Percentiles rank a stretch among this genome's conserved stretches.
phyloP scores from a whole-genome alignment of 169 alveolate species.

The Eimeria necatrix region DNA sequence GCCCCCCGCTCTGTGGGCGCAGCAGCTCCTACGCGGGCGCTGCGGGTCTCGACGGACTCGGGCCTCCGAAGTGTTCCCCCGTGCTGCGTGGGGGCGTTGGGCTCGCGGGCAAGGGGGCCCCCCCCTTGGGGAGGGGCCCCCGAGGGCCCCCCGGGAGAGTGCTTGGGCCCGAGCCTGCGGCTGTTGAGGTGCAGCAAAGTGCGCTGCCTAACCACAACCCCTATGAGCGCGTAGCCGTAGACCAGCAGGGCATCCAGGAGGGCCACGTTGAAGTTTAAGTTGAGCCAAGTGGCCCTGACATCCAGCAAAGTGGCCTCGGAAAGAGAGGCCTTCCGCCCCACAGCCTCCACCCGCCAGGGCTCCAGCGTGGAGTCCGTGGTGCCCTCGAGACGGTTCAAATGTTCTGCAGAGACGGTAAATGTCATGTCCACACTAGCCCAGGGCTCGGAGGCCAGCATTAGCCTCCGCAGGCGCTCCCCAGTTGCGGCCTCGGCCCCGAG shows the following conservation, averaged over 20 bases:
- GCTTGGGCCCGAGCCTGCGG: constrained; percentile 40
- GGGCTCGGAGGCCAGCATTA: constrained; percentile 19
- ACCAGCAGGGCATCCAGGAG: constrained; percentile 67
- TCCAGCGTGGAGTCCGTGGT: constrained; percentile 62
- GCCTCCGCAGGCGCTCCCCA: constrained; percentile 9
- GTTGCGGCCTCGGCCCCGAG: neutral
- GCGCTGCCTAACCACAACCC: constrained; percentile 58
- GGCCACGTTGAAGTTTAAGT: constrained; percentile 68
- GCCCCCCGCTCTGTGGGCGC: neutral
- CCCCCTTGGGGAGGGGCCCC: neutral
- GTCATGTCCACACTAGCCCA: neutral
- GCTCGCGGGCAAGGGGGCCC: neutral
- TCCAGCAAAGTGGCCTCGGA: constrained; percentile 18
- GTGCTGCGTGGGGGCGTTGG: neutral
- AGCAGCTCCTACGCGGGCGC: neutral
- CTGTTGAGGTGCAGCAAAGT: constrained; percentile 24
- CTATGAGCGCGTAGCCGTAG: constrained; percentile 72
- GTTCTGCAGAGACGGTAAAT: constrained; percentile 36
- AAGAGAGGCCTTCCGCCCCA: constrained; percentile 70
- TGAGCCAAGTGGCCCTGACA: constrained; percentile 69
- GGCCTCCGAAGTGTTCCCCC: neutral
- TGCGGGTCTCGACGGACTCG: constrained; percentile 40
- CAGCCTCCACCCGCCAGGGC: constrained; percentile 68
- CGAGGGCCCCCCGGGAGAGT: neutral
- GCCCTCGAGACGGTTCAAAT: constrained; percentile 61